Evolutionary conservation across 345 rosid species (phyloP), one percentile per base, ranked within the genome.

Genomic region (Lepidium aucheri): DNA sequence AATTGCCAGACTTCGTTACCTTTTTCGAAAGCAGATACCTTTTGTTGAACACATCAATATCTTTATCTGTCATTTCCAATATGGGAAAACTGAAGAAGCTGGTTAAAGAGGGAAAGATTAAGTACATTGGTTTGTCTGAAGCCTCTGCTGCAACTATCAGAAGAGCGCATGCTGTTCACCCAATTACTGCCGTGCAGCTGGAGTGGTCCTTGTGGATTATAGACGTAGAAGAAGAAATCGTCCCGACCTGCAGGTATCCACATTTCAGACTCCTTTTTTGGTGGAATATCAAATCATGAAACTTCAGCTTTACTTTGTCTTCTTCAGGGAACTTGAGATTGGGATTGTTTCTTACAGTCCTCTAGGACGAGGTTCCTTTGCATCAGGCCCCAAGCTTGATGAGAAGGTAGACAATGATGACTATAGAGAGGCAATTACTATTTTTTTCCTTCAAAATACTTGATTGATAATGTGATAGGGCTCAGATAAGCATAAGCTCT

Each of bases 181-280:
- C 91, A 0, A 70, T 85, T 16, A 86, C 84, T 13, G 88, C 85
- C 0, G 79, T 86, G 13, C 89, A 86, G 62, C 59, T 84, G 46
- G 96, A 86, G 33, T 86, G 91, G 96, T 84, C 91, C 5, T 68
- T 88, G 60, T 86, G 89, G 91, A 41, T 83, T 8, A 77, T 91
- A 70, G 96, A 86, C 67, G 86, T 74, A 52, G 89, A 88, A 76
- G 81, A 76, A 56, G 89, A 80, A 8, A 82, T 86, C 32, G 46
- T 84, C 59, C 81, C 81, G 1, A 38, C 32, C 13, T 65, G 69
- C 69, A 65, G 69, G 69, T 65, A 65, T 4, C 3, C 4, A 26
- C 12, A 14, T 2, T 14, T 32, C 0, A 3, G 3, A 42, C 3
- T 24, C 1, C 1, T 14, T 42, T 35, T 46, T 6, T 50, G 13